Evolutionary conservation across 371 early-diverging fungal genomes (phyloP).

Genomic region (Rhizomucor pusillus): DNA sequence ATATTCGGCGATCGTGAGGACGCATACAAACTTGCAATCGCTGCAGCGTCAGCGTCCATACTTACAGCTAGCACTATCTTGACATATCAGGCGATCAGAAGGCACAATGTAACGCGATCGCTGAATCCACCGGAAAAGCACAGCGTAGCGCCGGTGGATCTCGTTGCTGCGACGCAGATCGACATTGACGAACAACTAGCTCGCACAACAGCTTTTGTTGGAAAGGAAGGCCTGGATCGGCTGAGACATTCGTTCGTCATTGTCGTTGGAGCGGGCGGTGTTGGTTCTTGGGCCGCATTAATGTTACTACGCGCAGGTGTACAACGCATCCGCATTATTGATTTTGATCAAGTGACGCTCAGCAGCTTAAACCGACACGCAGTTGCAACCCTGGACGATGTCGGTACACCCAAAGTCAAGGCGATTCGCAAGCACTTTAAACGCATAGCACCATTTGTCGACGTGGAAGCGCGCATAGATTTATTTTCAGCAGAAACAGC

Average conservation of each 20-base stretch:
- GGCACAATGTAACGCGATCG: slow-evolving; percentile 43
- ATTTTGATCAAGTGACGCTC: slow-evolving; percentile 94
- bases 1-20: background rate
- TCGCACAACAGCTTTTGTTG: slow-evolving; percentile 84
- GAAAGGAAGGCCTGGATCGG: slow-evolving; percentile 68
- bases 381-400: slow-evolving; percentile 82
- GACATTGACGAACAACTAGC: slow-evolving; percentile 77
- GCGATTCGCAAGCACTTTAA: slow-evolving; percentile 71
- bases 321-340: slow-evolving; percentile 83
- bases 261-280: slow-evolving; percentile 95
- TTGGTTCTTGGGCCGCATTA: slow-evolving; percentile 89
- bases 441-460: slow-evolving; percentile 75
- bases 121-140: slow-evolving; percentile 5
- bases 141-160: slow-evolving; percentile 5
- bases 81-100: slow-evolving; percentile 36
- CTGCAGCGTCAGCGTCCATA: slow-evolving; percentile 62
- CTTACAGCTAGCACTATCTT: slow-evolving; percentile 56
- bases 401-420: slow-evolving; percentile 85
- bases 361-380: slow-evolving; percentile 92
- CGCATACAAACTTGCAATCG: slow-evolving; percentile 20
- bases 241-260: slow-evolving; percentile 80
- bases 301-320: slow-evolving; percentile 92
- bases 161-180: slow-evolving; percentile 8
- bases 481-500: slow-evolving; percentile 76
- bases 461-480: slow-evolving; percentile 75